phyloP scores from a whole-genome alignment of 345 rosid species.

The Heritiera fomes region DNA sequence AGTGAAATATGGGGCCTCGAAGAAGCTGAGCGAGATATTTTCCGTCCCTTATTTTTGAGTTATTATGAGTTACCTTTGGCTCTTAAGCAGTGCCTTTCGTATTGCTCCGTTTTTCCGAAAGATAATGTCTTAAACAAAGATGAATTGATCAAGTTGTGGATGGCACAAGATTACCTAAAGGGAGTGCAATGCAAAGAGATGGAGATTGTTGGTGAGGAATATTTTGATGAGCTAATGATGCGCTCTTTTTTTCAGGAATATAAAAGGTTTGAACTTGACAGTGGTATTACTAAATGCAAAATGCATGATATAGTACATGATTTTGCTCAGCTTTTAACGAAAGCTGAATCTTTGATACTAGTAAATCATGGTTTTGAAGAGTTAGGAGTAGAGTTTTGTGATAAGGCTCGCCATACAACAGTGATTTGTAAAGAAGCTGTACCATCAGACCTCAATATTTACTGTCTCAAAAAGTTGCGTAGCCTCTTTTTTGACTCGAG shows the following conservation, averaged over 20 bases:
- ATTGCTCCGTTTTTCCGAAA: slow-evolving; percentile 11
- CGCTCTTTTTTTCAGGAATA: slow-evolving; percentile 7
- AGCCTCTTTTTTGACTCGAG: background rate
- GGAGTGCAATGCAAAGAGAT: slow-evolving; percentile 1
- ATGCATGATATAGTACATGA: slow-evolving; percentile 19
- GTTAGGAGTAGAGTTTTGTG: background rate
- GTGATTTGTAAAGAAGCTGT: background rate
- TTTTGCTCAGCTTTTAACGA: slow-evolving; percentile 9
- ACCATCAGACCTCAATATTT: background rate
- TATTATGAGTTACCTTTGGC: slow-evolving; percentile 12
- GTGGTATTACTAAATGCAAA: background rate
- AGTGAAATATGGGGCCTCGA: slow-evolving; percentile 9
- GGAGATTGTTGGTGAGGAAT: slow-evolving; percentile 18
- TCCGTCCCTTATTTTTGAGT: background rate
- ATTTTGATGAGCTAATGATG: slow-evolving; percentile 21
- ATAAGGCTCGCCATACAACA: background rate
- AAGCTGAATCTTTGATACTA: background rate
- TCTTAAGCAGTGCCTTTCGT: slow-evolving; percentile 16
- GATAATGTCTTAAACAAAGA: slow-evolving; percentile 1
- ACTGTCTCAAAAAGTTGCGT: background rate
- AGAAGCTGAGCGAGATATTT: slow-evolving; percentile 12
- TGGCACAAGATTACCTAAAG: slow-evolving; percentile 15
- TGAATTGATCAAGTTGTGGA: slow-evolving; percentile 23
- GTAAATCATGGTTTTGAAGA: background rate
- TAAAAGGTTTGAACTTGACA: background rate